phyloP scores from a whole-genome alignment of 768 basidiomycete genomes.

The Antrodiella citrinella region DNA sequence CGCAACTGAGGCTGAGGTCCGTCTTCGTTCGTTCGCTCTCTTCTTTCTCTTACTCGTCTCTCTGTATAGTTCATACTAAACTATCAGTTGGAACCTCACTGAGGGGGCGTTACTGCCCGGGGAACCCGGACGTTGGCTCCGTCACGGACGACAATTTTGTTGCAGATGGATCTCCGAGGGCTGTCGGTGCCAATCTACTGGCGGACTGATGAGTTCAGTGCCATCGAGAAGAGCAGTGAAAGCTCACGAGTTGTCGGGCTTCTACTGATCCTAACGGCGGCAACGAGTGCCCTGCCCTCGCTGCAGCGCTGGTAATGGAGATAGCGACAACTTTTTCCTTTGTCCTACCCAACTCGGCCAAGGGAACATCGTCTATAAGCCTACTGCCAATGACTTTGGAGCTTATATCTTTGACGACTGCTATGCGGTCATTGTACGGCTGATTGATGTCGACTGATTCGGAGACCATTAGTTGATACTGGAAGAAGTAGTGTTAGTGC shows the following conservation, averaged over 20 bases:
- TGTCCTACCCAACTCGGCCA: not conserved
- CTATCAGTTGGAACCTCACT: not conserved
- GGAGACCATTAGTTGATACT: too few species aligned
- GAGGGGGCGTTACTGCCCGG: not conserved
- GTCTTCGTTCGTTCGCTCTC: too few species aligned
- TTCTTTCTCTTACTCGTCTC: too few species aligned
- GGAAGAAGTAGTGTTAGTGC: too few species aligned
- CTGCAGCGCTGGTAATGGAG: not conserved
- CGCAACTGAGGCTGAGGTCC: too few species aligned
- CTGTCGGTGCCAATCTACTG: too few species aligned
- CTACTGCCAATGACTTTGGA: not conserved
- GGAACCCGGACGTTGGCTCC: not conserved
- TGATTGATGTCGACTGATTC: too few species aligned
- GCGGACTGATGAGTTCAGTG: too few species aligned
- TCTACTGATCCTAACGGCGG: too few species aligned
- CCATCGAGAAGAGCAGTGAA: too few species aligned
- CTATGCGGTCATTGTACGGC: not conserved
- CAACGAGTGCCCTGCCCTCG: not conserved
- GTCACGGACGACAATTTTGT: not conserved
- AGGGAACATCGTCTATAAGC: not conserved
- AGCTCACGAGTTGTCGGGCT: too few species aligned
- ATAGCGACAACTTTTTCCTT: not conserved
- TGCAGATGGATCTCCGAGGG: not conserved
- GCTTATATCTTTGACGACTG: not conserved
- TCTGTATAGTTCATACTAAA: too few species aligned